Conservation (phyloP, 148 eudicot species). For the Fagopyrum homotropicum region DNA sequence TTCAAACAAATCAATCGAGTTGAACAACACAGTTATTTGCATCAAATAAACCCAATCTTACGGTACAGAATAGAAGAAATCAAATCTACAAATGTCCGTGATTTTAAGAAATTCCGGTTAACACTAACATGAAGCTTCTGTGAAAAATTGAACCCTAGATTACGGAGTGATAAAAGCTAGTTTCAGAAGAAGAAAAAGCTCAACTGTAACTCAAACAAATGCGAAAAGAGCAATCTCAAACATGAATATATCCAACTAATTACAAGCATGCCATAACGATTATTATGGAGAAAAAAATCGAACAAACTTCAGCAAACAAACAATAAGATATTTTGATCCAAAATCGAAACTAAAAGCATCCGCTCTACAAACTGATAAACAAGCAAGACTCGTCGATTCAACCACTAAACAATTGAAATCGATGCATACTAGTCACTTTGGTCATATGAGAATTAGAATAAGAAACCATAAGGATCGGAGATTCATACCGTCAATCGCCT, state of each 20-base stretch:
- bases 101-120: not conserved
- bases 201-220: not conserved
- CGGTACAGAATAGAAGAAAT: too few relatives aligned
- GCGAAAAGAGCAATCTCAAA: not conserved
- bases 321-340: not conserved
- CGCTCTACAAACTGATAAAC: not conserved
- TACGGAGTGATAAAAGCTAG: not conserved
- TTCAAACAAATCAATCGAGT: too few relatives aligned
- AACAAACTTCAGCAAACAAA: too few relatives aligned
- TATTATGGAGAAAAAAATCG: too few relatives aligned
- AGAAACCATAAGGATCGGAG: not conserved
- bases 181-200: not conserved
- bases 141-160: not conserved
- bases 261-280: not conserved
- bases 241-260: not conserved
- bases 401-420: not conserved
- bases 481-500: slow-evolving; percentile 10
- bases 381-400: not conserved
- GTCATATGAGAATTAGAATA: not conserved
- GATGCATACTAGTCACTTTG: not conserved
- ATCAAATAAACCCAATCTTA: too few relatives aligned
- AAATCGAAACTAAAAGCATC: not conserved
- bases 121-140: not conserved
- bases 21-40: not conserved
- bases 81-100: not conserved